Conservation (phyloP, 1,284 basidiomycete genomes). For the Cyathus pygmaeus region DNA sequence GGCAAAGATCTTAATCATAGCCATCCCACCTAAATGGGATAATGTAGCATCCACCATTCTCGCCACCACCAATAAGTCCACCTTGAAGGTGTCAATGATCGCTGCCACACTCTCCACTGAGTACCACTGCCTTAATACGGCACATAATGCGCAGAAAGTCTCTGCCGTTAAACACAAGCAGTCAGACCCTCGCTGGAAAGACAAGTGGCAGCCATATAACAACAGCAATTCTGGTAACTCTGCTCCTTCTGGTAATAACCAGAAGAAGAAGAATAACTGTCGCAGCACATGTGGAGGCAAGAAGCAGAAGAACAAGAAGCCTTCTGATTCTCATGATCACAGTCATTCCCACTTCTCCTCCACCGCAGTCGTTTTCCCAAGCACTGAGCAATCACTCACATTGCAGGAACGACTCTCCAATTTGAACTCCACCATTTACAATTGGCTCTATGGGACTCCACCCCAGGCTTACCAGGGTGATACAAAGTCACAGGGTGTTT, state of each 20-base stretch:
- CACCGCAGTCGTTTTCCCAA: no score
- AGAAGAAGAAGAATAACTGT: neutral
- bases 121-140: neutral
- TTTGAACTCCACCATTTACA: no score
- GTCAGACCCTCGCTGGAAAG: neutral
- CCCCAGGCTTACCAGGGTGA: neutral
- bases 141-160: neutral
- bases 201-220: neutral
- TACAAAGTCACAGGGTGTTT: neutral
- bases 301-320: no score
- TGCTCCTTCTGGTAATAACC: neutral
- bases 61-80: neutral
- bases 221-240: neutral
- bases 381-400: no score
- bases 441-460: neutral
- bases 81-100: neutral
- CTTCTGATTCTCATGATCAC: no score
- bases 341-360: no score
- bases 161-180: neutral
- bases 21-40: neutral
- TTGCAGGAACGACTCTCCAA: no score
- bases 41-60: neutral
- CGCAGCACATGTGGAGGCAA: no score
- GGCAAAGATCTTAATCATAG: neutral
- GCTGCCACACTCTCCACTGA: neutral